Conservation (phyloP, 108 stramenopile genomes). For the Chaetoceros muelleri region DNA sequence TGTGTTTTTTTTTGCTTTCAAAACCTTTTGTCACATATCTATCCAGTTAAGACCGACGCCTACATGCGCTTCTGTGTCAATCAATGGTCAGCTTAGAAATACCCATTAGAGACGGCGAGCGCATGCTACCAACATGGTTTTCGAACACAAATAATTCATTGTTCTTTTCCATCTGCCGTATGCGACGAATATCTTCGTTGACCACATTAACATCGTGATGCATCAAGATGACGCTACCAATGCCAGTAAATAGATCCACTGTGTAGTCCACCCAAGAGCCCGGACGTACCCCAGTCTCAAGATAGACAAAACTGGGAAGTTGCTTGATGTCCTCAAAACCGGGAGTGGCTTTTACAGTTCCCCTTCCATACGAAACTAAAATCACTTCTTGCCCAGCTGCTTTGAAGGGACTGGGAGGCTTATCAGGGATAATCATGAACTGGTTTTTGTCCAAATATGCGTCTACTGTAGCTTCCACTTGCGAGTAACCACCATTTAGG, state of each 20-base stretch:
- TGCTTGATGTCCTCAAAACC: constrained; percentile 73
- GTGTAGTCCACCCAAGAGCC: constrained; percentile 72
- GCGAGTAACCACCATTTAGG: constrained; percentile 70
- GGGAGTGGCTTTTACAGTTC: constrained; percentile 57
- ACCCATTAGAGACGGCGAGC: no score
- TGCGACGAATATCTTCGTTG: constrained; percentile 46
- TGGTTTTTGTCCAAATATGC: constrained; percentile 55
- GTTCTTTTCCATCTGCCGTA: constrained; percentile 65
- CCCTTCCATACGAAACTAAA: constrained; percentile 62
- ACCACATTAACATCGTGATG: constrained; percentile 55
- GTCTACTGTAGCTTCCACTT: constrained; percentile 81
- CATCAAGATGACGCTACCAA: constrained; percentile 76
- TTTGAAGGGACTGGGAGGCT: constrained; percentile 72
- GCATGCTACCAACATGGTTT: no score
- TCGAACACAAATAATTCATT: constrained; percentile 59
- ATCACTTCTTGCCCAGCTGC: constrained; percentile 81
- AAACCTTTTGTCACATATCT: no score
- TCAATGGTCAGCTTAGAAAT: no score
- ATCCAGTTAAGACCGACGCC: no score
- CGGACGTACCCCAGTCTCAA: constrained; percentile 65
- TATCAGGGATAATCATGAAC: constrained; percentile 42
- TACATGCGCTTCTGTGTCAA: no score
- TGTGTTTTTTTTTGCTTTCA: no score
- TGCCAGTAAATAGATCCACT: constrained; percentile 73
- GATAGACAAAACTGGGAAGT: constrained; percentile 63